These are phyloP conservation scores for Paraconiothyrium sp. DNA, from an alignment of 2,329 filamentous ascomycete genomes.

Conservation along the genomic window DNA sequence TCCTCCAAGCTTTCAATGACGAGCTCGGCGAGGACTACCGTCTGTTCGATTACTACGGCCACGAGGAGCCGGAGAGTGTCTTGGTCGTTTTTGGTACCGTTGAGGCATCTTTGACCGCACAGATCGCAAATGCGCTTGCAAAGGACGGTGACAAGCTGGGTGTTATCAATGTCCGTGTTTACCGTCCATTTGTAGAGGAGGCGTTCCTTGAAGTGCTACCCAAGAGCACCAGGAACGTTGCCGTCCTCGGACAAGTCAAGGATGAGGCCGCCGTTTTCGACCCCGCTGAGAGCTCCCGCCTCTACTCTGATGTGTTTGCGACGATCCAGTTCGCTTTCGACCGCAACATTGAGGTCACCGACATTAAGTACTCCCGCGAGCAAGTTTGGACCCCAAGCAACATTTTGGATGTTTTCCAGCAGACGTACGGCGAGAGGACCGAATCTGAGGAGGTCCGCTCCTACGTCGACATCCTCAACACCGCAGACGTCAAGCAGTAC, in stretches of 20 bases:
- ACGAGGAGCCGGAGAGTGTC: slow-evolving; percentile 80
- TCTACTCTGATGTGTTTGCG: slow-evolving; percentile 92
- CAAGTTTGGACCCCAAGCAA: slow-evolving; percentile 70
- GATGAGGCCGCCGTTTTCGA: slow-evolving; percentile 79
- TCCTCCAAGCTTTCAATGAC: slow-evolving; percentile 81
- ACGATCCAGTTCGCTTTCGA: slow-evolving; percentile 75
- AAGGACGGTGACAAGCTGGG: slow-evolving; percentile 81
- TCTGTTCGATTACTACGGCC: slow-evolving; percentile 93
- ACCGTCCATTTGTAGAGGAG: slow-evolving; percentile 94
- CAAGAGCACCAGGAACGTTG: slow-evolving; percentile 76
- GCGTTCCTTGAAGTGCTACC: slow-evolving; percentile 87
- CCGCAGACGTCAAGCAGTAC: slow-evolving; percentile 76
- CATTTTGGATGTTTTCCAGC: slow-evolving; percentile 59
- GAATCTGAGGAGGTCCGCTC: slow-evolving; percentile 53
- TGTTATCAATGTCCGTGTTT: slow-evolving; percentile 89
- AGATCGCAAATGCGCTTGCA: slow-evolving; percentile 78
- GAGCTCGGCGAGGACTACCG: slow-evolving; percentile 94
- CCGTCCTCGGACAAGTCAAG: slow-evolving; percentile 88
- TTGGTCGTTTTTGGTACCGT: slow-evolving; percentile 92
- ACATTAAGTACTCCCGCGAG: slow-evolving; percentile 88
- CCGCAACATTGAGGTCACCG: slow-evolving; percentile 72
- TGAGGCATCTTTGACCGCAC: slow-evolving; percentile 84
- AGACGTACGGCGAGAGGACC: slow-evolving; percentile 54
- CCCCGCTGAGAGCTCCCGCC: slow-evolving; percentile 77
- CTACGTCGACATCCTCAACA: slow-evolving; percentile 63